These are phyloP conservation scores for Xylaria grammica DNA, from an alignment of 495 filamentous ascomycete genomes.

Conservation along the genomic window DNA sequence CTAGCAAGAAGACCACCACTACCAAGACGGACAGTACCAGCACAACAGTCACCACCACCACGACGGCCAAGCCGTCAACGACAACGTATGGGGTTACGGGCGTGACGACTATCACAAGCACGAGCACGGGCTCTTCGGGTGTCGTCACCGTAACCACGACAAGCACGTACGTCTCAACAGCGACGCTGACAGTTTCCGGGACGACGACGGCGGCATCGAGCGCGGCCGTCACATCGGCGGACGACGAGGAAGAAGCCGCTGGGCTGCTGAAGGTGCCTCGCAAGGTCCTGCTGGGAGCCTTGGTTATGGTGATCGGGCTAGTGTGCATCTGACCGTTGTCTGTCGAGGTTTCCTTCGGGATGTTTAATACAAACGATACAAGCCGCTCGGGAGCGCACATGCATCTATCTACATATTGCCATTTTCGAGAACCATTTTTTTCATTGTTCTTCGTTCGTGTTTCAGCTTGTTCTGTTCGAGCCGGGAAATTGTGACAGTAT, in stretches of 20 bases:
- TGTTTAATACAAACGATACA: no score
- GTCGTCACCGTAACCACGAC: slow-evolving; percentile 12
- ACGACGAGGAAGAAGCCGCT: background rate
- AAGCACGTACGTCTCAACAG: slow-evolving; percentile 18
- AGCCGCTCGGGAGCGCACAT: no score
- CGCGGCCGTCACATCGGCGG: background rate
- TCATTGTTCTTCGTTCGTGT: no score
- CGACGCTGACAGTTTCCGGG: slow-evolving; percentile 1
- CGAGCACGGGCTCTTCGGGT: background rate
- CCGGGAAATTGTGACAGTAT: no score
- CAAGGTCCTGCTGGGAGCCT: background rate
- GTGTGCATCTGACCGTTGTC: background rate
- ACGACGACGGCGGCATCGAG: background rate
- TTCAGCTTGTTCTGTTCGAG: no score
- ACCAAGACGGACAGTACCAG: background rate
- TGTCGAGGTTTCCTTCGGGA: background rate
- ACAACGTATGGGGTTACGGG: background rate
- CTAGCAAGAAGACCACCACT: background rate
- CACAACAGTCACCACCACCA: background rate
- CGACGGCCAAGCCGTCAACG: background rate
- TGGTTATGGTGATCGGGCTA: background rate
- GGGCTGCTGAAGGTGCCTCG: background rate
- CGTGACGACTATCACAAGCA: slow-evolving; percentile 15
- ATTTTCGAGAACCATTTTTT: no score
- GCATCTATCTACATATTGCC: no score